Evolutionary conservation across 129 eudicot genomes (phyloP), one percentile per base, ranked within the genome.

Genomic region (Pittosporum tobira): DNA sequence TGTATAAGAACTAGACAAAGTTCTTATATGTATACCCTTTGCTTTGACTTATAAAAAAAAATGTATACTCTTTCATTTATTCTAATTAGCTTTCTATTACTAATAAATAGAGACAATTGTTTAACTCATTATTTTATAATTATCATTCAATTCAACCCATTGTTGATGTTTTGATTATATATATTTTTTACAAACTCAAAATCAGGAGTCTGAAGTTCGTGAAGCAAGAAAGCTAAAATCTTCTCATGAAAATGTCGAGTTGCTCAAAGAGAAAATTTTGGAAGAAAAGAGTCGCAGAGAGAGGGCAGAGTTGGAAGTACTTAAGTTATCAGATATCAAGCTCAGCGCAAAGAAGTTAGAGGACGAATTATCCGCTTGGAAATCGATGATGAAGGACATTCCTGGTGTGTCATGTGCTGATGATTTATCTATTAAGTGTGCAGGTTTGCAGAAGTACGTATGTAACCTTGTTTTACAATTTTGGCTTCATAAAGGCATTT

Each of bases 171-270:
- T 43, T 27, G 2, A 13, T 36, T 12, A 34, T 18, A n/a, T n/a
- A n/a, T 30, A 22, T 5, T n/a, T 46, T 12, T 47, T 16, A 30
- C 6, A 10, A 48, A 21, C 48, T 34, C 57, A 66, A 50, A 26
- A 62, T 65, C 79, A 93, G 99, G 99, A 93, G 64, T 74, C 84
- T 78, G 99, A 87, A 79, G 91, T 93, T 23, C 88, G 76, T 64
- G 94, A 84, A 73, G 99, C 99, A 30, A 84, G 91, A 65, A 87
- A 77, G 59, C 52, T 86, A 69, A 87, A 75, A 68, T 69, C 88
- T 51, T 81, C 96, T 64, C 86, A 81, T 68, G 96, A 87, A 71
- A 78, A 87, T 67, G 62, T 84, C 19, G 88, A 87, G 71, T 52
- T 93, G 25, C 51, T 93, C 67, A 87, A 84, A 68, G 99, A 87